Conservation (phyloP, 2,329 filamentous ascomycete genomes). For the Pestalotiopsis sp. region DNA sequence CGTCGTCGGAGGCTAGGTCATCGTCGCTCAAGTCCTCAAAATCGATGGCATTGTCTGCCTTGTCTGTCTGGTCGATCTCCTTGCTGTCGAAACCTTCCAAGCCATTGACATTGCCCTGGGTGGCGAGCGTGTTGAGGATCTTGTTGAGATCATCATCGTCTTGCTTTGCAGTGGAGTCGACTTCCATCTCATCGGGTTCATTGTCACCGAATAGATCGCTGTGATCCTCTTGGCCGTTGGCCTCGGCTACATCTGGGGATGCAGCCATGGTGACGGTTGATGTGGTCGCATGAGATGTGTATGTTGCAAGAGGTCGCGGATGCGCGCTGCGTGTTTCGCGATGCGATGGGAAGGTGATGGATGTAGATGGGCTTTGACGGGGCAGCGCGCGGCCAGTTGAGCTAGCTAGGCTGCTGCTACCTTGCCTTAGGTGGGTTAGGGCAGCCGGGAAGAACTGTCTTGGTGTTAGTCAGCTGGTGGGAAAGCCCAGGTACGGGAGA, state of each 20-base stretch:
- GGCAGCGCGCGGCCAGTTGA: not conserved
- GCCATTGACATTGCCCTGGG: slow-evolving; percentile 34
- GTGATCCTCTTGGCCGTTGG: not conserved
- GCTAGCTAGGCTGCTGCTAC: not conserved
- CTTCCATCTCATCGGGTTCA: not conserved
- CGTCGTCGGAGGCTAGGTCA: slow-evolving; percentile 79
- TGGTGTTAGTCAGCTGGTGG: not conserved
- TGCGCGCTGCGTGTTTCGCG: not conserved
- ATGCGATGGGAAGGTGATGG: not conserved
- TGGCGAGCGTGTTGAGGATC: slow-evolving; percentile 49
- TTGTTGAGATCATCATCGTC: slow-evolving; percentile 37
- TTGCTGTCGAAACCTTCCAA: slow-evolving; percentile 38
- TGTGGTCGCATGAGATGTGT: not conserved
- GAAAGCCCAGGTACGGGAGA: not conserved
- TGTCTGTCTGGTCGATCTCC: slow-evolving; percentile 66
- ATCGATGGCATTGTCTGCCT: slow-evolving; percentile 90
- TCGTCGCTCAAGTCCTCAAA: slow-evolving; percentile 91
- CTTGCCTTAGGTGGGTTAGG: not conserved
- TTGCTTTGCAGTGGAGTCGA: slow-evolving; percentile 23
- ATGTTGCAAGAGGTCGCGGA: not conserved
- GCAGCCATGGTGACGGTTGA: not conserved
- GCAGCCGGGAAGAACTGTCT: not conserved
- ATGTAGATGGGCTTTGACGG: too few species aligned
- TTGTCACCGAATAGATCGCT: not conserved
- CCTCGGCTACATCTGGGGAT: slow-evolving; percentile 2